Evolutionary conservation across 2,329 filamentous ascomycete species (phyloP).

Genomic region (Emericellopsis cladophorae): DNA sequence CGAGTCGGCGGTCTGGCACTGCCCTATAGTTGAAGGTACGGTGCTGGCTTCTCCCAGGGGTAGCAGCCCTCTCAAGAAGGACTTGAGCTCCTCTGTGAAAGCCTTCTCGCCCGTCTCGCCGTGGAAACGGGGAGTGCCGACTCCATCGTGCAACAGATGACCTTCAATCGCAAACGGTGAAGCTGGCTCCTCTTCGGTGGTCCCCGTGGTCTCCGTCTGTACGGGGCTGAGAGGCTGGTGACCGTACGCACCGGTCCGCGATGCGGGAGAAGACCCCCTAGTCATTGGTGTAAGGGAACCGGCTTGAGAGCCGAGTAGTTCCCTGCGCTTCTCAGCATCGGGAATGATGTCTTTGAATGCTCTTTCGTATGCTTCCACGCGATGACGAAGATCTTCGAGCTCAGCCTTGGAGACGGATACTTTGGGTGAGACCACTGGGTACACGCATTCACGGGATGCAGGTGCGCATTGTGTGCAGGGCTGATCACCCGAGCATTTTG

Average conservation of each 20-base stretch:
- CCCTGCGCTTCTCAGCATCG: constrained; percentile 19
- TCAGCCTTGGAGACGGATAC: constrained; percentile 27
- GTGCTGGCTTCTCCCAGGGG: constrained; percentile 5
- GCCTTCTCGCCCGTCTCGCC: constrained; percentile 36
- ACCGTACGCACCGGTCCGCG: neutral
- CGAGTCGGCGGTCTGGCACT: constrained; percentile 34
- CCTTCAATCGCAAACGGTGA: constrained; percentile 13
- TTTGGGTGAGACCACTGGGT: constrained; percentile 30
- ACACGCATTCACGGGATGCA: constrained; percentile 30
- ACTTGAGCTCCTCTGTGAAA: constrained; percentile 35
- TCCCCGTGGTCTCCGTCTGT: constrained; percentile 1
- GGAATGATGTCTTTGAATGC: constrained; percentile 22
- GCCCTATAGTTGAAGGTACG: constrained; percentile 28
- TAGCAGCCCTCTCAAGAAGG: constrained; percentile 2
- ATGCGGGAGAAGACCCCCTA: constrained; percentile 8
- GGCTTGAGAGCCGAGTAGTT: constrained; percentile 13
- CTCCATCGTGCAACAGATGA: constrained; percentile 27
- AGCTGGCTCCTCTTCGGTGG: constrained; percentile 1
- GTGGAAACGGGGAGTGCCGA: constrained; percentile 30
- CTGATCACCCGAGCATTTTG: constrained; percentile 37
- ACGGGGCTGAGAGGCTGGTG: constrained; percentile 4
- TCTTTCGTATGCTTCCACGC: constrained; percentile 25
- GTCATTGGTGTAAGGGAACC: constrained; percentile 6
- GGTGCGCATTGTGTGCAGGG: constrained; percentile 32
- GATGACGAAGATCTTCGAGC: constrained; percentile 25